Evolutionary conservation across 208 protist species (phyloP).

Genomic region (Willaertia magna): DNA sequence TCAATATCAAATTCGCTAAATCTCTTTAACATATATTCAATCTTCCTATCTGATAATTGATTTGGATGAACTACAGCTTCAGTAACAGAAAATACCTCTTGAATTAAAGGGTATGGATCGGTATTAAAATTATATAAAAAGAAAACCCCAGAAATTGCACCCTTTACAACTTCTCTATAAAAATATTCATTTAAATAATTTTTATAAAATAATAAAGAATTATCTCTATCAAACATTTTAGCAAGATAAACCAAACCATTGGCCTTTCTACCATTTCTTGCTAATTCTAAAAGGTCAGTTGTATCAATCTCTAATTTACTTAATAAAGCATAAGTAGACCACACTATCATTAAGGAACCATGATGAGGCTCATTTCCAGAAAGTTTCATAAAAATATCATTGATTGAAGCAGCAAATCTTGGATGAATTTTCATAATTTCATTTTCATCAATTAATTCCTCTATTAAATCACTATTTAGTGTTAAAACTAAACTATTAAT

Average conservation of each 20-base stretch:
- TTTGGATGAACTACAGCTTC: background rate
- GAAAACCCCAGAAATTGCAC: background rate
- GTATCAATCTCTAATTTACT: background rate
- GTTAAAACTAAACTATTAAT: too few species aligned
- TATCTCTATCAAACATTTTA: background rate
- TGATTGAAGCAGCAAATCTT: background rate
- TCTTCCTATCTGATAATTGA: too few species aligned
- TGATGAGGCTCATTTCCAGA: background rate
- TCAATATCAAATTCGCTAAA: background rate
- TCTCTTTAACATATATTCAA: background rate
- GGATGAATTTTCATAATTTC: too few species aligned
- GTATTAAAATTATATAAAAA: background rate
- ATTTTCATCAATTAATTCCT: too few species aligned
- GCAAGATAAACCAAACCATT: background rate
- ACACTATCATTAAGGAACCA: background rate
- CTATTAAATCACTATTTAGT: too few species aligned
- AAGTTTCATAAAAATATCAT: background rate
- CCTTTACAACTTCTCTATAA: background rate
- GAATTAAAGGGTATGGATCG: background rate
- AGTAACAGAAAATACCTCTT: background rate
- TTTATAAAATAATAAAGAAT: background rate
- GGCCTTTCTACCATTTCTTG: background rate
- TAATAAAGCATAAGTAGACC: background rate
- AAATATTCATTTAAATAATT: background rate
- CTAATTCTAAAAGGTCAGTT: background rate